These are phyloP conservation scores for Boletus sp. DNA, from an alignment of 768 basidiomycete species.

Conservation along the genomic window DNA sequence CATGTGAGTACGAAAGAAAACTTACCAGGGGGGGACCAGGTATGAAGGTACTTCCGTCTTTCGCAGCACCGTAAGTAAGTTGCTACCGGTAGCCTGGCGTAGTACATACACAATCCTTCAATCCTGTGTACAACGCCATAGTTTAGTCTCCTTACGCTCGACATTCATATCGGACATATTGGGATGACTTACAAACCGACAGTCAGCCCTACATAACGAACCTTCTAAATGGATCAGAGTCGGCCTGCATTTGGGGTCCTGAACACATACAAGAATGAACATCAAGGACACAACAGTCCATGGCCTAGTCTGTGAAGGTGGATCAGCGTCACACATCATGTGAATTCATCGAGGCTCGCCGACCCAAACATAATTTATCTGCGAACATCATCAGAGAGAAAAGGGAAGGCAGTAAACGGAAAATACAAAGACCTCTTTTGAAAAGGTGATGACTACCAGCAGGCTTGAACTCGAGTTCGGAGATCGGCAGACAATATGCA, in stretches of 20 bases:
- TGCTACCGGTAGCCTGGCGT: accelerated
- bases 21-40: slow-evolving; percentile 16
- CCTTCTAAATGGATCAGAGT: slow-evolving; percentile 8
- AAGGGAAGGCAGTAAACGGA: background rate
- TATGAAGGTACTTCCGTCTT: slow-evolving; percentile 18
- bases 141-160: background rate
- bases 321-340: background rate
- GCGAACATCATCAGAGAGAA: background rate
- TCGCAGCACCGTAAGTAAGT: background rate
- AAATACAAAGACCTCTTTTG: slow-evolving; percentile 12
- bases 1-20: background rate
- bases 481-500: background rate
- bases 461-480: background rate
- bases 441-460: slow-evolving; percentile 15
- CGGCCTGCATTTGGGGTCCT: background rate
- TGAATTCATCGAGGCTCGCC: background rate
- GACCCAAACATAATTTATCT: slow-evolving; percentile 22
- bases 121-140: background rate
- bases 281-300: slow-evolving; percentile 15
- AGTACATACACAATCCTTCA: slow-evolving; percentile 9
- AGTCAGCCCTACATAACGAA: slow-evolving; percentile 17
- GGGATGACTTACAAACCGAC: slow-evolving; percentile 9
- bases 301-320: slow-evolving; percentile 7
- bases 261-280: slow-evolving; percentile 19
- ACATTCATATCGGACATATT: background rate